These are phyloP conservation scores for Clathrospora elynae DNA, from an alignment of 2,329 filamentous ascomycete species.

Conservation along the genomic window DNA sequence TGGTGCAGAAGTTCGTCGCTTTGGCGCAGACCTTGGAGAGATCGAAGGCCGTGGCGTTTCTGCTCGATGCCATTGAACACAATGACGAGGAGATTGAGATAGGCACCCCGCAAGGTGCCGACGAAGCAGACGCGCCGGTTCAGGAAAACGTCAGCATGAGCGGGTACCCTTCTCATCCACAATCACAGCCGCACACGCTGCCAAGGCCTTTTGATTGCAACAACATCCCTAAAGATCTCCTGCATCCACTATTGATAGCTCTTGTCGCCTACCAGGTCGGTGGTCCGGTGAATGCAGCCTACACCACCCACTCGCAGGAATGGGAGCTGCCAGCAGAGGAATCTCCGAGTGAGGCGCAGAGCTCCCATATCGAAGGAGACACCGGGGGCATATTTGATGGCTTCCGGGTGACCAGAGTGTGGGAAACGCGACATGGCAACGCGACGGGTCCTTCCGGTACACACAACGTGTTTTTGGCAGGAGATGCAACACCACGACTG, in stretches of 20 bases:
- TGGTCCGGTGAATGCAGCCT: slow-evolving; percentile 19
- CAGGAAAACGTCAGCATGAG: neutral
- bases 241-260: slow-evolving; percentile 17
- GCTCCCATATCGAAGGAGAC: slow-evolving; percentile 17
- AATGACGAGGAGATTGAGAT: neutral
- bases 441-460: slow-evolving; percentile 4
- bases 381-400: slow-evolving; percentile 9
- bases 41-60: slow-evolving; percentile 7
- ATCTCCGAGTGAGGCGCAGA: neutral
- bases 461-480: slow-evolving; percentile 14
- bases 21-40: slow-evolving; percentile 1
- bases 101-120: neutral
- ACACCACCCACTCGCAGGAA: slow-evolving; percentile 10
- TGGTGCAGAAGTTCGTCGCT: slow-evolving; percentile 9
- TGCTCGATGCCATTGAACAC: neutral
- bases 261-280: slow-evolving; percentile 19
- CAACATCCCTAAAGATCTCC: neutral
- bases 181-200: no score
- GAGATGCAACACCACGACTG: slow-evolving; percentile 6
- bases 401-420: slow-evolving; percentile 15
- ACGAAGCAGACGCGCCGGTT: neutral
- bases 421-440: slow-evolving; percentile 11
- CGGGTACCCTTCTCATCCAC: neutral
- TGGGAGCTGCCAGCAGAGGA: slow-evolving; percentile 11
- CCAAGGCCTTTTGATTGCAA: no score